Conservation (phyloP, 2,329 filamentous ascomycete genomes). For the Emergomyces africanus region DNA sequence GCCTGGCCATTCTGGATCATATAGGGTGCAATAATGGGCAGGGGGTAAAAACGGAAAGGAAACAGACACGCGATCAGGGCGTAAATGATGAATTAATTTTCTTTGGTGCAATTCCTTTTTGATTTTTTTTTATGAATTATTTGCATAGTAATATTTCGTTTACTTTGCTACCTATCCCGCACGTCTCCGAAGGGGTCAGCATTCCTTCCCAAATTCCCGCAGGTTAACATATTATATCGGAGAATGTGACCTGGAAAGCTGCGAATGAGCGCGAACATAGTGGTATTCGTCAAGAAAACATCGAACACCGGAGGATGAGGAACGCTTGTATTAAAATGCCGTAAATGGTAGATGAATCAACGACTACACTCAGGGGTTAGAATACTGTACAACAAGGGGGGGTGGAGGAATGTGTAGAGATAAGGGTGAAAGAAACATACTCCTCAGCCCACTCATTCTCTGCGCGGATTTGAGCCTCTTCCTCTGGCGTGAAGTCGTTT, state of each 20-base stretch:
- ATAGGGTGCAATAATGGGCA: background rate
- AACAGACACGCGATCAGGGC: background rate
- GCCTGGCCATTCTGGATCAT: background rate
- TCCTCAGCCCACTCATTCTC: slow-evolving; percentile 92
- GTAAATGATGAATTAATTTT: background rate
- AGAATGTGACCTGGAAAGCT: background rate
- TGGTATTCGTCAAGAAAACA: background rate
- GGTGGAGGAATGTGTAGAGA: background rate
- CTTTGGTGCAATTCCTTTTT: background rate
- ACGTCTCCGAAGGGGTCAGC: background rate
- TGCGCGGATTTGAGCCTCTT: slow-evolving; percentile 92
- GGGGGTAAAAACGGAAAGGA: background rate
- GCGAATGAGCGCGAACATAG: background rate
- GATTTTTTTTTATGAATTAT: too few species aligned
- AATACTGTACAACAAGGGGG: slow-evolving; percentile 2
- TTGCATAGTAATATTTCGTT: background rate
- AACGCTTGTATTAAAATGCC: background rate
- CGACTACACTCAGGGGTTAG: background rate
- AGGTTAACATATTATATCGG: background rate
- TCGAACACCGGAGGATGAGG: background rate
- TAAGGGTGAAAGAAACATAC: slow-evolving; percentile 24
- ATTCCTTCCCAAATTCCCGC: background rate
- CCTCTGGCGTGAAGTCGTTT: slow-evolving; percentile 97
- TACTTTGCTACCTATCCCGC: background rate
- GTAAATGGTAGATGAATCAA: background rate